Evolutionary conservation across 768 basidiomycete genomes (phyloP).

Genomic region (Cystobasidium tubakii): DNA sequence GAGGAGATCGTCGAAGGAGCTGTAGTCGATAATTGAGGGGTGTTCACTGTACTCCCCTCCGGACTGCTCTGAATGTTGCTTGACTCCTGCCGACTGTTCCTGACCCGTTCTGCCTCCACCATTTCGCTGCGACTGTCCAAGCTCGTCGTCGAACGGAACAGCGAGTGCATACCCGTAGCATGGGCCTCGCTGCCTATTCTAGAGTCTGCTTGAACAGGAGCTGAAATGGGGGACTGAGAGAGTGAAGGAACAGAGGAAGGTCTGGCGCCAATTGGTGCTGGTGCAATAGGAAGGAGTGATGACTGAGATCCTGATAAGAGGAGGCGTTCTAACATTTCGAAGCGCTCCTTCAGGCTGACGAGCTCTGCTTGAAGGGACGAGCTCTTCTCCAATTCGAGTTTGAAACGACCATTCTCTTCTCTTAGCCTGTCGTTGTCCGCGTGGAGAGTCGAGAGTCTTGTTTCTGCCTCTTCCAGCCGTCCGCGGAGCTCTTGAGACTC

Average conservation of each 20-base stretch:
- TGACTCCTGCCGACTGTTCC: not conserved
- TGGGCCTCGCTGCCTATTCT: constrained; percentile 31
- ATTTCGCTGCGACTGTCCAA: constrained; percentile 11
- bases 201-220: constrained; percentile 11
- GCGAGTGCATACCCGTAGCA: constrained; percentile 34
- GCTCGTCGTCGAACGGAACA: constrained; percentile 27
- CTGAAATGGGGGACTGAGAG: not conserved
- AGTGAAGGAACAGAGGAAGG: constrained; percentile 1
- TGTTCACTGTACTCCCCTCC: not conserved
- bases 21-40: not conserved
- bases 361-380: not conserved
- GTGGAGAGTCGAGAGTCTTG: not conserved
- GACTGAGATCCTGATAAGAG: not conserved
- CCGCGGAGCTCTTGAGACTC: constrained; percentile 1
- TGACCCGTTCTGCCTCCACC: not conserved
- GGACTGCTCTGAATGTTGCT: not conserved
- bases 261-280: not conserved
- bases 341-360: constrained; percentile 10
- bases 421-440: not conserved
- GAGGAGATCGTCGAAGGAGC: constrained; percentile 2
- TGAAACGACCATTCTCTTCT: constrained; percentile 1
- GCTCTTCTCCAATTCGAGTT: not conserved
- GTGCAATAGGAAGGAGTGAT: not conserved
- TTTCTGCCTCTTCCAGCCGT: not conserved
- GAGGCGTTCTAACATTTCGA: constrained; percentile 1